These are phyloP conservation scores for Fraxinus latifolia DNA, from an alignment of 305 asterid genomes.

Conservation along the genomic window DNA sequence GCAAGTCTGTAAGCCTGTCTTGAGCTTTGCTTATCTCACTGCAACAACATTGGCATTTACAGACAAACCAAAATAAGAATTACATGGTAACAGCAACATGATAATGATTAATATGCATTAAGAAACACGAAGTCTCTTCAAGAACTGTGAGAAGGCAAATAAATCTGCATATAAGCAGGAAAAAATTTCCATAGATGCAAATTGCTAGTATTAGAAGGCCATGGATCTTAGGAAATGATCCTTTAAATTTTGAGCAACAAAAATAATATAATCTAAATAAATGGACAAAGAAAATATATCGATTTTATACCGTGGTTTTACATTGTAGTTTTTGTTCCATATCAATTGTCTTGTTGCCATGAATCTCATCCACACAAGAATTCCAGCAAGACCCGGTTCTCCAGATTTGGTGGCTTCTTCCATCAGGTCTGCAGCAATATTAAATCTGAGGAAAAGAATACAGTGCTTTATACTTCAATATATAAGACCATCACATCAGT, in stretches of 20 bases:
- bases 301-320: constrained; percentile 85
- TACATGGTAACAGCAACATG: neutral
- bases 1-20: constrained; percentile 89
- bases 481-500: neutral
- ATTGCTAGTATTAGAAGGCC: constrained; percentile 9
- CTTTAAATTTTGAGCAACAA: neutral
- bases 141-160: constrained; percentile 15
- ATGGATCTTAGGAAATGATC: neutral
- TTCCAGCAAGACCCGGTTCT: constrained; percentile 86
- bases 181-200: constrained; percentile 5
- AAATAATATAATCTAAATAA: constrained; percentile 5
- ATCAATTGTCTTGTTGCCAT: constrained; percentile 98
- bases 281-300: constrained; percentile 14
- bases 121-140: constrained; percentile 13
- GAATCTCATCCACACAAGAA: constrained; percentile 98
- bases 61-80: constrained; percentile 14
- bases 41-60: constrained; percentile 25
- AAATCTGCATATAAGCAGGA: neutral
- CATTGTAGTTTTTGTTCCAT: constrained; percentile 98
- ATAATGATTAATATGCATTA: neutral
- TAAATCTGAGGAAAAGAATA: constrained; percentile 60
- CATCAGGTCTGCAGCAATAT: constrained; percentile 95
- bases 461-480: constrained; percentile 11
- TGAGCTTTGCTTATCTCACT: constrained; percentile 99
- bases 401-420: constrained; percentile 75